Evolutionary conservation across 225 moss, liverwort and hornwort genomes (phyloP), one percentile per base, ranked within the genome.

Genomic region (Polytrichum commune): DNA sequence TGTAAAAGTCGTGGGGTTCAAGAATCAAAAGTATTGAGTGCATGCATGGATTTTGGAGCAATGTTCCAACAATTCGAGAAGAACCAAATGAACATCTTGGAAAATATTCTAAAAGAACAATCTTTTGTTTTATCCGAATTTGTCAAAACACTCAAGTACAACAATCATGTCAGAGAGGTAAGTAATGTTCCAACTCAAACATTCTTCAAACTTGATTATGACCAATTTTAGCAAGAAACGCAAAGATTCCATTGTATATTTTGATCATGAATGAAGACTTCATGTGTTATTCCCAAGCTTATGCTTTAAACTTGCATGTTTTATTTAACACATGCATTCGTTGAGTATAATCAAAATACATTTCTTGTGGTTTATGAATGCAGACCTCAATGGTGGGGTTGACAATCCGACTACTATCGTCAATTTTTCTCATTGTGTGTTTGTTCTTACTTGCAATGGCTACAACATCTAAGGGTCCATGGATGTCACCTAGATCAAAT

Each of bases 21-120:
- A 10, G 76, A 85, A 1, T 29, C 76, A 20, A 76, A 79, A 0
- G 63, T 77, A 5, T 22, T 74, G 22, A 65, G 0, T 28, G 5
- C 73, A 18, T 69, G 77, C n/a, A 76, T 74, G 71, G 71, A 79
- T 29, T 77, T 79, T 69, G 79, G 72, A 67, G 53, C 82, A 23
- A 85, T 72, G 74, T 69, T 82, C 13, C 85, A 85, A 79, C 74
- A 82, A 72, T 54, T 82, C 53, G 82, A 82, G 53, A 79, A 73
- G 5, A 85, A 72, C 29, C 85, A 85, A 18, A 79, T 66, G 53
- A 4, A 23, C 53, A 1, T 69, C 0, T 74, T 72, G 56, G 79
- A 85, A 68, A 85, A 53, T 62, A 29, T 79, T 18, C 54, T 79
- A 4, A 79, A 61, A 70, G 76, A 85, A 8, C 79, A 85, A 73